Conservation (phyloP, 371 early-diverging fungal genomes). For the Capillidium heterosporum region DNA sequence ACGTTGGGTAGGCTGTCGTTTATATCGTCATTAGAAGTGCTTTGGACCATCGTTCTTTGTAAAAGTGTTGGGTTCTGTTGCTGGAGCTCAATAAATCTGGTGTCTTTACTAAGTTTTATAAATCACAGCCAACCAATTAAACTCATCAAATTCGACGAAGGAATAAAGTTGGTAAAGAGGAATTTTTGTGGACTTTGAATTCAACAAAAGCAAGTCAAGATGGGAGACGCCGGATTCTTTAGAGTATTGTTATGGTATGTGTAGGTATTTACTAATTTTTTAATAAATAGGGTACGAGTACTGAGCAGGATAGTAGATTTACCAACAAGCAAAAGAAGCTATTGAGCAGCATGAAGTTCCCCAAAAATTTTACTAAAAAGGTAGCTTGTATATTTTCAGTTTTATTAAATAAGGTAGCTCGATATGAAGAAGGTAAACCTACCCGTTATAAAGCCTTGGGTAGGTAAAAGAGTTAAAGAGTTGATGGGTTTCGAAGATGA, state of each 20-base stretch:
- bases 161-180: no score
- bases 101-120: no score
- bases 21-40: no score
- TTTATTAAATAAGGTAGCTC: slow-evolving; percentile 26
- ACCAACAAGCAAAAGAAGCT: slow-evolving; percentile 78
- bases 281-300: slow-evolving; percentile 41
- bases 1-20: no score
- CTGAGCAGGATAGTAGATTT: slow-evolving; percentile 77
- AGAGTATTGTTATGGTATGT: slow-evolving; percentile 22
- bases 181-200: no score
- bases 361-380: slow-evolving; percentile 62
- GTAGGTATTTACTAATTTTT: background rate
- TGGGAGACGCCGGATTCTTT: slow-evolving; percentile 68
- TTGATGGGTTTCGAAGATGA: slow-evolving; percentile 88
- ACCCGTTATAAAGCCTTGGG: slow-evolving; percentile 65
- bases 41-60: no score
- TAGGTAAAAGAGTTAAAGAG: slow-evolving; percentile 48
- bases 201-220: slow-evolving; percentile 8
- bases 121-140: no score
- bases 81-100: no score
- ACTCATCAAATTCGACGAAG: no score
- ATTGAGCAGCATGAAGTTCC: slow-evolving; percentile 60
- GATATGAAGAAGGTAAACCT: slow-evolving; percentile 78
- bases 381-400: slow-evolving; percentile 17
- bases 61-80: no score